Base-by-base conservation (phyloP, 2,329 filamentous ascomycete genomes). In the Nigrograna mackinnonii region DNA sequence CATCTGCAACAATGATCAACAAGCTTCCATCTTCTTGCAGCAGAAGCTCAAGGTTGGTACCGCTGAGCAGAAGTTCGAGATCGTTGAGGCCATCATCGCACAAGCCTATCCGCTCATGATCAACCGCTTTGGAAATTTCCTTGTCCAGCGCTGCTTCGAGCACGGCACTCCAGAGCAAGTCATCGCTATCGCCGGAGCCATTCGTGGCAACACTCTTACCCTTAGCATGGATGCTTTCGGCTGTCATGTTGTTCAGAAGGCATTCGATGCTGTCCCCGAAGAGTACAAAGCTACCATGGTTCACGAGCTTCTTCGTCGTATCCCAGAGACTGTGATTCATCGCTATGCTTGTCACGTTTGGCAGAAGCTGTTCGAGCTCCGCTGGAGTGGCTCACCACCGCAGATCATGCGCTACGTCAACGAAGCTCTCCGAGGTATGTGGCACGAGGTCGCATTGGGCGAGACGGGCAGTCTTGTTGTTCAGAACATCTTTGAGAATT, bases 361-460 rank as follows among this genome's bases (percentile, higher is more conserved):
- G 94, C 94, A 99, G 76, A 99, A 99, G 77, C 82, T 99, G 20
- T 99, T 99, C 67, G 94, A 99, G 70, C 82, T 99, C 56, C 87
- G 94, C 62, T 99, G 94, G 94, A 90, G 85, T 50, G 87, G 91
- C 59, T 89, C 91, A 28, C 94, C 94, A 31, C 94, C 94, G 18
- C 91, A 96, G 70, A 96, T 99, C 71, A 99, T 99, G 94, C 89
- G 88, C 61, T 96, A 89, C 60, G 95, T 99, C 71, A 99, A 99
- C 62, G 91, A 97, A 57, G 88, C 94, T 46, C 80, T 99, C 41
- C 82, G 84, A 45, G 92, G 92, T 46, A 97, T 97, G 91, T 99
- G 94, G 94, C 91, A 97, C 63, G 92, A 99, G 63, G 94, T 99
- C 50, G 95, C 95, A 17, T 77, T 97, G 39, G 94, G 94, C 24